Evolutionary conservation across 352 stramenopile genomes (phyloP), one percentile per base, ranked within the genome.

Genomic region (Globisporangium cylindrosporum): DNA sequence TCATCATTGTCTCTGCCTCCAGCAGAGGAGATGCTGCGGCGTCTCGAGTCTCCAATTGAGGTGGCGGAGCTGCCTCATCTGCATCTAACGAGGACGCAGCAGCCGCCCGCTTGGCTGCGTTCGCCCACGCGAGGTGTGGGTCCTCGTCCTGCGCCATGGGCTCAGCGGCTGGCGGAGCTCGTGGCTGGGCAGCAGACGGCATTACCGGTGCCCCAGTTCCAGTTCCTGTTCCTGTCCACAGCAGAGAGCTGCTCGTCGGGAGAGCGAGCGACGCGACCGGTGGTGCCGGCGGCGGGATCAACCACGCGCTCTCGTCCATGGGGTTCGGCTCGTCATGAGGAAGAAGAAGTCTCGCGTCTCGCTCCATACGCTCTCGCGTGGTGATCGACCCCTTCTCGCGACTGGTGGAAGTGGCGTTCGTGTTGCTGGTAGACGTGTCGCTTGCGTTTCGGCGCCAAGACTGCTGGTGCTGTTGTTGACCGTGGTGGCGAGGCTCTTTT

Each of bases 331-430:
- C 41, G 5, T 22, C 41, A 2, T 18, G 41, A 2, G 4, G 15
- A n/a, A 49, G 15, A 10, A 49, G 41, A 10, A 51, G 10, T 0
- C n/a, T 20, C 8, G 58, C 24, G 12, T 51, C 36, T 22, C 38
- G 66, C 51, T 71, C 66, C 66, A 71, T 71, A 38, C 66, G 66
- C 66, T 66, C 66, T 25, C 66, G 59, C n/a, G 66, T 71, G 20
- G 66, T 71, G 20, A 51, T 71, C 2, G 53, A 53, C 20, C 38
- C 59, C 18, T 36, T 36, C n/a, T 38, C 48, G 32, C 48, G 54
- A 27, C 48, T 59, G 3, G 18, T 15, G 5, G 5, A 10, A 14
- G 43, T n/a, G 41, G n/a, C 8, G 59, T 25, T 51, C 43, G 18
- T 53, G 59, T 41, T 53, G 43, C 24, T 65, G 43, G 41, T 49